Conservation (phyloP, 768 basidiomycete species). For the Fomitopsis serialis region DNA sequence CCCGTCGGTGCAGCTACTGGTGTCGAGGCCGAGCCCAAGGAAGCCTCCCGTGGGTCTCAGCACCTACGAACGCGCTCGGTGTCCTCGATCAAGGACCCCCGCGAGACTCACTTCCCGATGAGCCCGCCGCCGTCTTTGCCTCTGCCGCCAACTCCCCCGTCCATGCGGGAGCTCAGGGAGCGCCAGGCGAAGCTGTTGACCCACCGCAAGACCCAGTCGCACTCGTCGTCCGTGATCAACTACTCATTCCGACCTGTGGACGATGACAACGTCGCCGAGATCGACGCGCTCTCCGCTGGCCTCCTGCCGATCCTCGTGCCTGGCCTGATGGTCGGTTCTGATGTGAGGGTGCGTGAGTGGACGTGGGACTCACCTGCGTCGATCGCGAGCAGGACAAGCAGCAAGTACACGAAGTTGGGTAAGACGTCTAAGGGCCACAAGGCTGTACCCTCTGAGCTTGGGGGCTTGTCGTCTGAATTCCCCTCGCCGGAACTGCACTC, state of each 20-base stretch:
- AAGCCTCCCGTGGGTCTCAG: slow-evolving; percentile 9
- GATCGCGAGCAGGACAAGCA: slow-evolving; percentile 4
- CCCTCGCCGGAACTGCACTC: slow-evolving; percentile 56
- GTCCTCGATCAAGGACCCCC: slow-evolving; percentile 37
- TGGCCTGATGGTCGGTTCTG: slow-evolving; percentile 52
- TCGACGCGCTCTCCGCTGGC: slow-evolving; percentile 66
- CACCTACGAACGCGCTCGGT: slow-evolving; percentile 63
- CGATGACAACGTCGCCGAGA: slow-evolving; percentile 50
- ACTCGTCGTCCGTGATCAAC: slow-evolving; percentile 49
- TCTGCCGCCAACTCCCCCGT: slow-evolving; percentile 72
- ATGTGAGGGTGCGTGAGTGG: slow-evolving; percentile 45
- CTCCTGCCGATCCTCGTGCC: slow-evolving; percentile 65
- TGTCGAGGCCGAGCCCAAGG: slow-evolving; percentile 9
- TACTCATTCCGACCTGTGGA: slow-evolving; percentile 56
- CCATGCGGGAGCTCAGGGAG: slow-evolving; percentile 47
- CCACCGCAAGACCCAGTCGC: slow-evolving; percentile 53
- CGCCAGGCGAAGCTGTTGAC: slow-evolving; percentile 46
- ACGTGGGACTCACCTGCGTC: slow-evolving; percentile 10
- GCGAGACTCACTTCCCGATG: slow-evolving; percentile 18
- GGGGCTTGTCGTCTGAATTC: slow-evolving; percentile 34
- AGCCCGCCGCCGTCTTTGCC: slow-evolving; percentile 63
- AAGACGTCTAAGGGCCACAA: slow-evolving; percentile 8
- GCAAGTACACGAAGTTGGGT: background rate
- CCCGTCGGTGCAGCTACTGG: slow-evolving; percentile 28
- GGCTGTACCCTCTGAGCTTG: slow-evolving; percentile 24